phyloP scores from a whole-genome alignment of 1,284 basidiomycete species.

The Neonothopanus nambi region DNA sequence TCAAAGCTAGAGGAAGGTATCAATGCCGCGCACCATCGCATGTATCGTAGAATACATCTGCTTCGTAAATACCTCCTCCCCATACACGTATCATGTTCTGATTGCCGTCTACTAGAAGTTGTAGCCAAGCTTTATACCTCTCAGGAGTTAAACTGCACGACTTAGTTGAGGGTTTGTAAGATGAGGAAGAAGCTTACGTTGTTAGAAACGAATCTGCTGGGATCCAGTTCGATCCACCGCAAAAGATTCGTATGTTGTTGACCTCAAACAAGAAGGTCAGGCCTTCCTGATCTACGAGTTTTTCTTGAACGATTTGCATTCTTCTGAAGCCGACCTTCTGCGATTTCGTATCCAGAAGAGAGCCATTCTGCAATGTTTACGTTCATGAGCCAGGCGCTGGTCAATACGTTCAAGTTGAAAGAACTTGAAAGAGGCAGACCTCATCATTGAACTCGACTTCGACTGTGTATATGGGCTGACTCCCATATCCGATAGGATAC shows the following conservation, averaged over 20 bases:
- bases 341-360: slow-evolving; percentile 48
- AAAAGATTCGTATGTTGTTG: slow-evolving; percentile 86
- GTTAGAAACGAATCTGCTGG: slow-evolving; percentile 88
- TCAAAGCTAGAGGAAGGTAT: slow-evolving; percentile 12
- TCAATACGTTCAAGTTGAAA: neutral
- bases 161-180: slow-evolving; percentile 1
- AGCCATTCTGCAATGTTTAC: slow-evolving; percentile 40
- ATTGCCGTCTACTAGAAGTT: slow-evolving; percentile 75
- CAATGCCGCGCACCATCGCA: slow-evolving; percentile 61
- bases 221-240: slow-evolving; percentile 92
- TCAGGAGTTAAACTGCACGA: slow-evolving; percentile 47
- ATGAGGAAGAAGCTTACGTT: slow-evolving; percentile 39
- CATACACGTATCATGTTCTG: slow-evolving; percentile 85
- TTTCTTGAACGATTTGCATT: slow-evolving; percentile 72
- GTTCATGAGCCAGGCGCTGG: neutral
- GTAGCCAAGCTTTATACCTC: slow-evolving; percentile 70
- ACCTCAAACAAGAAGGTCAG: slow-evolving; percentile 86
- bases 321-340: slow-evolving; percentile 78
- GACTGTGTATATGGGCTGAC: slow-evolving; percentile 74
- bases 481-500: slow-evolving; percentile 82
- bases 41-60: slow-evolving; percentile 75
- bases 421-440: slow-evolving; percentile 41
- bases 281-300: slow-evolving; percentile 70
- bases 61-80: slow-evolving; percentile 85
- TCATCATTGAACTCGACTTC: slow-evolving; percentile 51